Percentiles rank a stretch among this genome's conserved stretches.
These are phyloP conservation scores for Malassezia japonica DNA, from an alignment of 1,284 basidiomycete species.

Conservation along the genomic window DNA sequence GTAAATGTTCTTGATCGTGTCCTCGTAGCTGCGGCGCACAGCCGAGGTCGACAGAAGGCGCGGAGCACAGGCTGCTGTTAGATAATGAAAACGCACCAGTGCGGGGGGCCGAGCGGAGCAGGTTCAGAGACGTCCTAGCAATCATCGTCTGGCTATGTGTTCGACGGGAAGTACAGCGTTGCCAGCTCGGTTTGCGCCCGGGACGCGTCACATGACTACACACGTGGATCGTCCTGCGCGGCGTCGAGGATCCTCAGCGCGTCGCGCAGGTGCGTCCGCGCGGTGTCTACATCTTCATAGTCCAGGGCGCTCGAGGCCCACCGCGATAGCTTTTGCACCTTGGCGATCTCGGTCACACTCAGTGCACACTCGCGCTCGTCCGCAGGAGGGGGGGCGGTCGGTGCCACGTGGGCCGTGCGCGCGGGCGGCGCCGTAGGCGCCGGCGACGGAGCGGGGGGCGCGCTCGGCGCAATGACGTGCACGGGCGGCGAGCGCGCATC, in stretches of 20 bases:
- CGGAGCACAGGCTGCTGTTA: conserved; percentile 1
- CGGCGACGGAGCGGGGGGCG: conserved; percentile 50
- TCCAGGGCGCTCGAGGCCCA: conserved; percentile 42
- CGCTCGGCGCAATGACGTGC: conserved; percentile 49
- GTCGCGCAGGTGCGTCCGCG: conserved; percentile 31
- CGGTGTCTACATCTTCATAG: conserved; percentile 43
- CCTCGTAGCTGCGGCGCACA: conserved; percentile 57
- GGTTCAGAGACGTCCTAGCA: conserved; percentile 13
- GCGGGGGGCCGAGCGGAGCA: conserved; percentile 12
- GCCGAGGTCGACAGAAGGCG: conserved; percentile 26
- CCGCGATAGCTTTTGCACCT: conserved; percentile 37
- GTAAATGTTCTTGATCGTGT: conserved; percentile 80
- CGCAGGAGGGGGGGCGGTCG: not conserved
- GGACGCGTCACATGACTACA: conserved; percentile 9
- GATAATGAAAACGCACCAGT: not conserved
- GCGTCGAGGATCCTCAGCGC: conserved; percentile 37
- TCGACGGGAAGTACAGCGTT: not conserved
- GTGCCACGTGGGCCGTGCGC: not conserved
- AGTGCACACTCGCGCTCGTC: not conserved
- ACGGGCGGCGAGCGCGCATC: conserved; percentile 49
- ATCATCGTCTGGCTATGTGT: conserved; percentile 9
- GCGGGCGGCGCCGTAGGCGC: conserved; percentile 5
- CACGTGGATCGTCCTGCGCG: conserved; percentile 6
- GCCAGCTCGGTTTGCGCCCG: not conserved
- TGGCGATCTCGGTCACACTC: conserved; percentile 4